Percentiles rank a stretch among this genome's conserved stretches.
These are phyloP conservation scores for Geotrichum restrictum DNA, from an alignment of 1,139 yeast species.

Conservation along the genomic window DNA sequence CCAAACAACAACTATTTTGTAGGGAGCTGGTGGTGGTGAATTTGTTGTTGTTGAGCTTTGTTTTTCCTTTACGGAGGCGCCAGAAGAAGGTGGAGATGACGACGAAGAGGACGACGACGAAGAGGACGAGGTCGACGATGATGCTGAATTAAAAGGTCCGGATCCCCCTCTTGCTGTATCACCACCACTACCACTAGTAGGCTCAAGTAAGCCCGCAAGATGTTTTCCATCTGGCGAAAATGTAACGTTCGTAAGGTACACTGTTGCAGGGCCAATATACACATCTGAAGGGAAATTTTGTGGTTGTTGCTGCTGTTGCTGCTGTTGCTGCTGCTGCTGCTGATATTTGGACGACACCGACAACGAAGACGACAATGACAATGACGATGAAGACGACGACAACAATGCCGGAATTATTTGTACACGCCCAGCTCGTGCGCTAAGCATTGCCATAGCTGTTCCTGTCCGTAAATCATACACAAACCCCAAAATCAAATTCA, in stretches of 20 bases:
- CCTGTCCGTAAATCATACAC: constrained; percentile 32
- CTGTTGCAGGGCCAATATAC: constrained; percentile 13
- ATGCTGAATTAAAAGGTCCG: too few species aligned
- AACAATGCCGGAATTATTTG: too few species aligned
- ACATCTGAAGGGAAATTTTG: constrained; percentile 3
- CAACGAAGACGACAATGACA: too few species aligned
- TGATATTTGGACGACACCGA: too few species aligned
- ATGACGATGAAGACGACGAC: too few species aligned
- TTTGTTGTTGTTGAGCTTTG: background rate
- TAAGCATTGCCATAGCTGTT: constrained; percentile 25
- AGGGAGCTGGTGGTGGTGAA: background rate
- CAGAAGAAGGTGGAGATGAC: too few species aligned
- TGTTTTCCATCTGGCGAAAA: constrained; percentile 32
- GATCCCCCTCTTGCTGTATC: too few species aligned
- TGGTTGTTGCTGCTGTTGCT: background rate
- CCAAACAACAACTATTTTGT: constrained; percentile 20
- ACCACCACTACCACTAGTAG: too few species aligned
- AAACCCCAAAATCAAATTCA: constrained; percentile 23
- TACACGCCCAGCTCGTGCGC: constrained; percentile 10
- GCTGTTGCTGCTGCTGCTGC: background rate
- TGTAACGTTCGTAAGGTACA: constrained; percentile 12
- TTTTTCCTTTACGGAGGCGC: too few species aligned
- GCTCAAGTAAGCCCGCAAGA: constrained; percentile 25
- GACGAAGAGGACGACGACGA: too few species aligned
- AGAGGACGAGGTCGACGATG: background rate